Conservation (phyloP, 352 stramenopile genomes). For the Synura sp. region DNA sequence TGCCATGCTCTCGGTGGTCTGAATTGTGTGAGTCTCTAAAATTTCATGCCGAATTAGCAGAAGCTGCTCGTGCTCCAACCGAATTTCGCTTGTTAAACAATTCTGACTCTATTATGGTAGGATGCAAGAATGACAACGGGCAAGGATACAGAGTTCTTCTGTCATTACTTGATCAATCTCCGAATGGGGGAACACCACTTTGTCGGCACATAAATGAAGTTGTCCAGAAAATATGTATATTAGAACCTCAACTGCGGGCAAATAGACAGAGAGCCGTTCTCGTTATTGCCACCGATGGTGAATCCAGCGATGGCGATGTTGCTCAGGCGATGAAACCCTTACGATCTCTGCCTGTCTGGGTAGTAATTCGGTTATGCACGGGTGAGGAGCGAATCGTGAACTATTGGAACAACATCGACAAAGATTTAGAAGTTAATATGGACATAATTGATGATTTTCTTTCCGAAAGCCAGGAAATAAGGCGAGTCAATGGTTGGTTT, state of each 20-base stretch:
- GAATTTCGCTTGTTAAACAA: slow-evolving; percentile 25
- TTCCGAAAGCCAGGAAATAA: slow-evolving; percentile 58
- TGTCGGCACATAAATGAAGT: slow-evolving; percentile 27
- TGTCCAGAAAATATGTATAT: neutral
- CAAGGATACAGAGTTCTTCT: neutral
- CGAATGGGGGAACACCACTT: slow-evolving; percentile 30
- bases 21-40: neutral
- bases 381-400: slow-evolving; percentile 59
- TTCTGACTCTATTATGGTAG: neutral
- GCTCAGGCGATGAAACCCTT: neutral
- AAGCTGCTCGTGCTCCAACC: neutral
- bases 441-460: slow-evolving; percentile 65
- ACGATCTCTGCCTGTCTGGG: slow-evolving; percentile 60
- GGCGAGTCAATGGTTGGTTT: slow-evolving; percentile 57
- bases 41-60: slow-evolving; percentile 9
- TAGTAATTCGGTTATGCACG: slow-evolving; percentile 64
- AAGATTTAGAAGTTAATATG: slow-evolving; percentile 58
- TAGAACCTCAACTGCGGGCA: neutral
- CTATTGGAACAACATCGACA: slow-evolving; percentile 64
- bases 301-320: slow-evolving; percentile 39
- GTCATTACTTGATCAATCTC: neutral
- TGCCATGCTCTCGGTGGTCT: neutral
- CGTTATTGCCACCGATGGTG: slow-evolving; percentile 40
- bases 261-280: slow-evolving; percentile 10
- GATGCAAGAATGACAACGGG: neutral